Conservation (phyloP, 1,284 basidiomycete species). For the Ceratobasidium sp. region DNA sequence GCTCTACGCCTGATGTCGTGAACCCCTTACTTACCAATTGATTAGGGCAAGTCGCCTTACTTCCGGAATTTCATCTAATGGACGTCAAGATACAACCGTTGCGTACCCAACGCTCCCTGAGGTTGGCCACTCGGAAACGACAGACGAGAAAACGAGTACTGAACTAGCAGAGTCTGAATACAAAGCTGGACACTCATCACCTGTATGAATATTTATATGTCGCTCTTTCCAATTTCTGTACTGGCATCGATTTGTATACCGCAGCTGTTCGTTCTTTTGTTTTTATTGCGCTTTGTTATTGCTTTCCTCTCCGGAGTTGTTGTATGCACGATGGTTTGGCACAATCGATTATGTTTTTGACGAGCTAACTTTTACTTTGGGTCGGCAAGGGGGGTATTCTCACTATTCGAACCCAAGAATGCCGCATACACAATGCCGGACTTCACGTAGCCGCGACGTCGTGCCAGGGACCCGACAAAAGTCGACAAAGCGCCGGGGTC, state of each 20-base stretch:
- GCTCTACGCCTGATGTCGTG: no score
- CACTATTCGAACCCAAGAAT: background rate
- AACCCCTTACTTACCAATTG: background rate
- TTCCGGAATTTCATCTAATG: background rate
- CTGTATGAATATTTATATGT: background rate
- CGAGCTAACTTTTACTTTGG: background rate
- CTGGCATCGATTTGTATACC: constrained; percentile 5
- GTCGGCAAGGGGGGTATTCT: background rate
- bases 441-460: background rate
- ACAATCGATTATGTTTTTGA: background rate
- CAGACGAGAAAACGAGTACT: constrained; percentile 9
- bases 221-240: background rate
- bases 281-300: background rate
- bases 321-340: background rate
- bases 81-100: constrained; percentile 3
- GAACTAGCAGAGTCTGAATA: background rate
- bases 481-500: constrained; percentile 2
- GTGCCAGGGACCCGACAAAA: background rate
- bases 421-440: background rate
- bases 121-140: background rate
- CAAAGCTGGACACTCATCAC: background rate
- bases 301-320: background rate
- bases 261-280: constrained; percentile 16
- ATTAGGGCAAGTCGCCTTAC: constrained; percentile 13
- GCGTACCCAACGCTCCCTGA: constrained; percentile 3